A percentile compares a stretch with the other conserved stretches of the same genome.
Conservation (phyloP, 306 rosid species). For the Casuarina equisetifolia region DNA sequence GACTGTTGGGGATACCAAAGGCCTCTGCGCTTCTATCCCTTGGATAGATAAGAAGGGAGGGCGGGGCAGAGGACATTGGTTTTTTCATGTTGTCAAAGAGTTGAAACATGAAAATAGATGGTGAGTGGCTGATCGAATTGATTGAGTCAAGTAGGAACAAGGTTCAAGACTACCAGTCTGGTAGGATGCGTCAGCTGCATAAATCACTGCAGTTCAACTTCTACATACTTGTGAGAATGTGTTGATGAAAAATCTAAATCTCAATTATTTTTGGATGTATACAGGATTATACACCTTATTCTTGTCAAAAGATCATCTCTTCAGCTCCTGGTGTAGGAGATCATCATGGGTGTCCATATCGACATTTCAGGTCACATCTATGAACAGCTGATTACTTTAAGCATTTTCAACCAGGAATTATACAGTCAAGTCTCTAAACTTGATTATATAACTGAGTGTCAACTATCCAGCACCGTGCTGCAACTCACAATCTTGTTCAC, state of each 20-base stretch:
- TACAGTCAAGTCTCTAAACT: constrained; percentile 6
- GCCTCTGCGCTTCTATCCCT: no score
- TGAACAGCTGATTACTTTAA: constrained; percentile 4
- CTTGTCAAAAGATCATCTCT: constrained; percentile 78
- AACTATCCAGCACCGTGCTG: background rate
- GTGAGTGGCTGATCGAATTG: no score
- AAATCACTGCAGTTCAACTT: background rate
- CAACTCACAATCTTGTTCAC: background rate
- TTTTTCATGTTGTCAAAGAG: no score
- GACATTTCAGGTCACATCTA: constrained; percentile 77
- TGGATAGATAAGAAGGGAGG: no score
- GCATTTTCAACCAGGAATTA: background rate
- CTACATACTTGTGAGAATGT: constrained; percentile 20
- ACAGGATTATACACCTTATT: constrained; percentile 91
- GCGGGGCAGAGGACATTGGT: no score
- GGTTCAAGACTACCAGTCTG: no score
- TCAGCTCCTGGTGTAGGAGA: constrained; percentile 91
- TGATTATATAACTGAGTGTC: constrained; percentile 4
- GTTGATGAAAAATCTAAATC: constrained; percentile 22
- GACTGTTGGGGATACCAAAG: no score
- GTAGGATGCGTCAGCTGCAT: no score
- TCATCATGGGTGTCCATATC: constrained; percentile 99
- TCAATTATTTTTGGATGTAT: constrained; percentile 28
- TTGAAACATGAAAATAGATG: no score
- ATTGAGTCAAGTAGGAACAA: no score